Percentiles rank a stretch among this genome's conserved stretches.
Conservation (phyloP, 2,329 filamentous ascomycete species). For the Knufia fluminis region DNA sequence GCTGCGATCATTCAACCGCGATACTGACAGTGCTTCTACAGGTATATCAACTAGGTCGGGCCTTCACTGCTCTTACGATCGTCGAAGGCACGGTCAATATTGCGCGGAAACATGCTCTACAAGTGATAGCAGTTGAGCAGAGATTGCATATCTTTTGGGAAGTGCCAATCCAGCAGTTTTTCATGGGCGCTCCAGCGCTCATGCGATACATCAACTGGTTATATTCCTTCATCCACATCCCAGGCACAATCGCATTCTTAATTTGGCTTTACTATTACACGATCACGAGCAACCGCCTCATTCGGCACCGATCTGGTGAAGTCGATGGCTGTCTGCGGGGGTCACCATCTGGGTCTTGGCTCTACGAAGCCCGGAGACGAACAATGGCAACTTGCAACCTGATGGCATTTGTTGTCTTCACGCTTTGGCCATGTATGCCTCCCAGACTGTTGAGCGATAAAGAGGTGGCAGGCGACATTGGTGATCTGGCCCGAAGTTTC, state of each 20-base stretch:
- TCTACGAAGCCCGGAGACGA: constrained; percentile 47
- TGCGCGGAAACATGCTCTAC: constrained; percentile 58
- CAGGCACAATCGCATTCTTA: constrained; percentile 62
- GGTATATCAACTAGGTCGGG: constrained; percentile 67
- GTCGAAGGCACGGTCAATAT: constrained; percentile 59
- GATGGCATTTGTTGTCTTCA: constrained; percentile 51
- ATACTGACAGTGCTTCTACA: constrained; percentile 26
- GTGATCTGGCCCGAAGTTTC: constrained; percentile 50
- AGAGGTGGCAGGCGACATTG: constrained; percentile 46
- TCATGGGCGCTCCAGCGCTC: constrained; percentile 45
- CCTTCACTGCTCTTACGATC: constrained; percentile 60
- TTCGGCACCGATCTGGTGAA: constrained; percentile 33
- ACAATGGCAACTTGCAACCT: constrained; percentile 52
- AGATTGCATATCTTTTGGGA: constrained; percentile 57
- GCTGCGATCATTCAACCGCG: neutral
- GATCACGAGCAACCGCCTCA: constrained; percentile 48
- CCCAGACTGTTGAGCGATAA: constrained; percentile 48
- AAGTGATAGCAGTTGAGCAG: constrained; percentile 59
- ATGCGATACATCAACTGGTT: constrained; percentile 63
- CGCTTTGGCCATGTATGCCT: constrained; percentile 53
- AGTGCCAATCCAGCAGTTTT: constrained; percentile 50
- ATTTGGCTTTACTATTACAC: constrained; percentile 62
- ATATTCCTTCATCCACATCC: constrained; percentile 72
- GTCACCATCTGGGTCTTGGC: constrained; percentile 39
- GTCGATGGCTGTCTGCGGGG: constrained; percentile 23